Percentiles rank a stretch among this genome's conserved stretches.
phyloP scores from a whole-genome alignment of 2,329 filamentous ascomycete species.

The Curvularia hawaiiensis region DNA sequence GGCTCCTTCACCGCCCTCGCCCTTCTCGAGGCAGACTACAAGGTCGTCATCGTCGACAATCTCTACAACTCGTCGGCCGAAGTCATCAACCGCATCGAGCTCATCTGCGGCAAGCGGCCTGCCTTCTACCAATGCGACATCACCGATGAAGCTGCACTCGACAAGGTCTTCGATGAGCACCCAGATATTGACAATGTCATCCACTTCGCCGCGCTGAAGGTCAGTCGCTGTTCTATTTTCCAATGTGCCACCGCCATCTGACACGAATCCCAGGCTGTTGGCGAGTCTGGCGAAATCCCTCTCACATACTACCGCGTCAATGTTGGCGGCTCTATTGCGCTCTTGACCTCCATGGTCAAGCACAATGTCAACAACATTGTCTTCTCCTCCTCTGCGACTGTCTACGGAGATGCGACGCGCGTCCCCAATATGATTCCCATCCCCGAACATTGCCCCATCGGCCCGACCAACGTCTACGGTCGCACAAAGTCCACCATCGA shows the following conservation, averaged over 20 bases:
- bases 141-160: slow-evolving; percentile 80
- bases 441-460: slow-evolving; percentile 93
- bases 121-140: slow-evolving; percentile 86
- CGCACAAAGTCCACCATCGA: slow-evolving; percentile 95
- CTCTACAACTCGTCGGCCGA: slow-evolving; percentile 96
- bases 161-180: slow-evolving; percentile 86
- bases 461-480: slow-evolving; percentile 96
- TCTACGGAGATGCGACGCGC: slow-evolving; percentile 96
- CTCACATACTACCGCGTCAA: slow-evolving; percentile 99
- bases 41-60: slow-evolving; percentile 95
- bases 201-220: slow-evolving; percentile 97
- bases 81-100: slow-evolving; percentile 91
- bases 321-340: slow-evolving; percentile 86
- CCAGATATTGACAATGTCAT: slow-evolving; percentile 97
- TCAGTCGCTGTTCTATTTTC: slow-evolving; percentile 46
- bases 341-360: slow-evolving; percentile 84
- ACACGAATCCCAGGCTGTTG: slow-evolving; percentile 74
- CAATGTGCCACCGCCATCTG: background rate
- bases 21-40: slow-evolving; percentile 91
- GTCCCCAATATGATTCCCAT: slow-evolving; percentile 99
- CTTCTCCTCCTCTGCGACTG: slow-evolving; percentile 97
- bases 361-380: slow-evolving; percentile 96
- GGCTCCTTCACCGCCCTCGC: slow-evolving; percentile 94
- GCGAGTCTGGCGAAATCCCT: slow-evolving; percentile 90
- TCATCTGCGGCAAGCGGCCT: slow-evolving; percentile 87